Evolutionary conservation across 139 green algal genomes (phyloP).

Genomic region (Chara braunii): DNA sequence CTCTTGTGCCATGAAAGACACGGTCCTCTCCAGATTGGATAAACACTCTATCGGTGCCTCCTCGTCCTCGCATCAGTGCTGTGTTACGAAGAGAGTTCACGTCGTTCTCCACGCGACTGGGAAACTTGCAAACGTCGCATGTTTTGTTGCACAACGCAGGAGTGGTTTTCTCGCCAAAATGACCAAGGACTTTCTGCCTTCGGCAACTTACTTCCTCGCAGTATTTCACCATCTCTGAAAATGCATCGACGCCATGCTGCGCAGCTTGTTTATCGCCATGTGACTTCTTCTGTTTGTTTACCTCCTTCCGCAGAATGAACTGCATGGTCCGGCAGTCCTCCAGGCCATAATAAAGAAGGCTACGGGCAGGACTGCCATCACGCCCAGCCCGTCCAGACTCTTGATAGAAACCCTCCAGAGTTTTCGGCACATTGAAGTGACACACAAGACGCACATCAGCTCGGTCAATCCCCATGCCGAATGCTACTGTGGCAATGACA

Average conservation of each 20-base stretch:
- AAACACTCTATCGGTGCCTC: too few relatives aligned
- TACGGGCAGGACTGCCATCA: conserved; percentile 50
- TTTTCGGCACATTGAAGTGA: conserved; percentile 57
- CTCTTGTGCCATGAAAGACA: too few relatives aligned
- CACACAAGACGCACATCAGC: conserved; percentile 47
- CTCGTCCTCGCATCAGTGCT: too few relatives aligned
- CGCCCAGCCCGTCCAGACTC: conserved; percentile 62
- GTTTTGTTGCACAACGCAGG: conserved; percentile 11
- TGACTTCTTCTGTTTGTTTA: neutral
- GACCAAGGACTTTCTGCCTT: conserved; percentile 44
- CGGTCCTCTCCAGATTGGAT: too few relatives aligned
- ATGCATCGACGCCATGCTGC: neutral
- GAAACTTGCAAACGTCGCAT: conserved; percentile 51
- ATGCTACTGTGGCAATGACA: conserved; percentile 67
- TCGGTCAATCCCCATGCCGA: conserved; percentile 64
- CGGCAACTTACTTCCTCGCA: conserved; percentile 42
- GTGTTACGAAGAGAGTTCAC: too few relatives aligned
- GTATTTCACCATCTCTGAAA: conserved; percentile 48
- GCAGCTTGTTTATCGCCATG: neutral
- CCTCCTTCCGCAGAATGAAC: neutral
- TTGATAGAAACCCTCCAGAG: conserved; percentile 63
- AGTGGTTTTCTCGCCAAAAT: conserved; percentile 56
- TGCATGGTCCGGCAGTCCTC: conserved; percentile 37
- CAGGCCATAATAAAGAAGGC: conserved; percentile 55
- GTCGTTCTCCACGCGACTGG: conserved; percentile 6